Conservation (phyloP, 495 filamentous ascomycete species). For the Aspergillus hancockii region DNA sequence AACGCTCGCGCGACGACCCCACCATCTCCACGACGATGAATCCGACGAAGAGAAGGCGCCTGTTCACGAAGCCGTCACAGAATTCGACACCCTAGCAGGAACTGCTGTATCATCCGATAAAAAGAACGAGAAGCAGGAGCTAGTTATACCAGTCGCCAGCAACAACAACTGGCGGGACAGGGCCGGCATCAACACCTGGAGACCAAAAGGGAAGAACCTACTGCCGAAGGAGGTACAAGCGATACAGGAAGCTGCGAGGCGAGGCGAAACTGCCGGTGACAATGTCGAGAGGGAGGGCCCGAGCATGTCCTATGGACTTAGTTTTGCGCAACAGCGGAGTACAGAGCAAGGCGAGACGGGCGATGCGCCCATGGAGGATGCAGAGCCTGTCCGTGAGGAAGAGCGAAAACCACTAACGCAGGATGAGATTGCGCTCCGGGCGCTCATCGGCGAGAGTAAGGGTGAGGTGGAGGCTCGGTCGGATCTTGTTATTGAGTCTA, state of each 20-base stretch:
- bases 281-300: conserved; percentile 39
- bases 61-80: conserved; percentile 53
- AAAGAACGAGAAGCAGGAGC: conserved; percentile 40
- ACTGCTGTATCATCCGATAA: conserved; percentile 50
- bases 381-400: conserved; percentile 19
- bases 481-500: conserved; percentile 60
- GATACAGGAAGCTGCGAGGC: conserved; percentile 37
- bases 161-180: conserved; percentile 74
- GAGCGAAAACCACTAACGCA: conserved; percentile 49
- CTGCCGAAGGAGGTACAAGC: conserved; percentile 55
- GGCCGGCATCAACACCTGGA: conserved; percentile 46
- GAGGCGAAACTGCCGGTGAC: conserved; percentile 30
- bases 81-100: conserved; percentile 60
- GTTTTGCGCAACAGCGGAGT: conserved; percentile 36
- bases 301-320: conserved; percentile 49
- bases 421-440: conserved; percentile 79
- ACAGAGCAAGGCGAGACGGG: conserved; percentile 23
- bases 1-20: conserved; percentile 39
- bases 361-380: conserved; percentile 35
- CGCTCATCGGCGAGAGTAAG: conserved; percentile 63
- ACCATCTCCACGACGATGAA: conserved; percentile 41
- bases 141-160: conserved; percentile 65
- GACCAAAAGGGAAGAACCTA: conserved; percentile 52
- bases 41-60: conserved; percentile 44
- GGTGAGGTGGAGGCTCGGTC: conserved; percentile 51